phyloP scores from a whole-genome alignment of 805 yeast species.

The Ogataea wickerhamii region DNA sequence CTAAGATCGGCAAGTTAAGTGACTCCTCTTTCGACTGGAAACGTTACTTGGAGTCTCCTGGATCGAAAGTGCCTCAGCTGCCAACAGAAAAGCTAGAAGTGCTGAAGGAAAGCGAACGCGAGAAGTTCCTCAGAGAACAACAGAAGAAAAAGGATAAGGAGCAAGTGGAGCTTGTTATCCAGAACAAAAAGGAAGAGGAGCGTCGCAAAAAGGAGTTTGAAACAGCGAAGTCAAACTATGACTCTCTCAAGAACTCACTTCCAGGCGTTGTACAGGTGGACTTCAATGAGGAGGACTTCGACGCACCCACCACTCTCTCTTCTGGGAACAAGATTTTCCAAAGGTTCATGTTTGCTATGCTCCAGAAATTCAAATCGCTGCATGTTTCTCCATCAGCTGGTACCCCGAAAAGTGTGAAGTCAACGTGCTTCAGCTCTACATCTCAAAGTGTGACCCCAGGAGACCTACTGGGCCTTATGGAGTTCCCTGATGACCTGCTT shows the following conservation, averaged over 20 bases:
- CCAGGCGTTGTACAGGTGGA: constrained; percentile 9
- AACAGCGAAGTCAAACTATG: constrained; percentile 4
- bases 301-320: background rate
- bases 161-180: constrained; percentile 6
- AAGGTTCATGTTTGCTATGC: constrained; percentile 6
- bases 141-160: constrained; percentile 4
- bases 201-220: constrained; percentile 2
- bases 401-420: background rate
- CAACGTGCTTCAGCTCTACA: background rate
- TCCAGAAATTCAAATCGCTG: background rate
- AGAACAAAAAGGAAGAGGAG: background rate
- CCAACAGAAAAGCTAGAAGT: background rate
- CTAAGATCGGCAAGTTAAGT: constrained; percentile 1
- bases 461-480: constrained; percentile 4
- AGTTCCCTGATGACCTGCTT: constrained; percentile 34
- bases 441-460: constrained; percentile 2
- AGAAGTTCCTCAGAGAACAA: constrained; percentile 2
- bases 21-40: background rate
- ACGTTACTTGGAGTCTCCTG: background rate
- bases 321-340: constrained; percentile 5
- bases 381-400: background rate
- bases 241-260: constrained; percentile 3
- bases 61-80: background rate
- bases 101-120: background rate
- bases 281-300: constrained; percentile 6